Evolutionary conservation across 2,329 filamentous ascomycete species (phyloP), one percentile per base, ranked within the genome.

Genomic region (Colletotrichum salicis): DNA sequence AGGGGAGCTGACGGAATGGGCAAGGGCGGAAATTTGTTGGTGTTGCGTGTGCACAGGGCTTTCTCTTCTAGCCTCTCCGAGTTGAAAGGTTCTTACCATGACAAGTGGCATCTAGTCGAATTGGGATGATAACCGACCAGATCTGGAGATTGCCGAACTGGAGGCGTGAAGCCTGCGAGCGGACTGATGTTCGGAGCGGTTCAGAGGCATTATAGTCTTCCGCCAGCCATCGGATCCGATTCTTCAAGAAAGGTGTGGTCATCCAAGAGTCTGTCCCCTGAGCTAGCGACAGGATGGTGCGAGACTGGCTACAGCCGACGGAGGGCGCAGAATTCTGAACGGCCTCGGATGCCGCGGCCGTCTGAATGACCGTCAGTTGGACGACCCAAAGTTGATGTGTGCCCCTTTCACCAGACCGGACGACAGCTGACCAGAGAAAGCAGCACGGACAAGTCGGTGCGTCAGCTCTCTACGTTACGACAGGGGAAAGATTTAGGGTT

Each of bases 401-500:
- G 8, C 33, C 22, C 29, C 31, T n/a, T 5, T 54, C 51, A 27
- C 52, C 27, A 55, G 15, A 55, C 48, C 22, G 37, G 61, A 55
- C 61, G 61, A 55, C 48, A 41, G 61, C 48, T 41, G 31, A 64
- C 51, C 61, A 31, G 48, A 19, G 33, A 29, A n/a, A 37, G 61
- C 33, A 56, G 22, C 24, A 56, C 51, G 31, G 61, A 56, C 52
- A 31, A 33, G 52, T 58, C 52, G 24, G 35, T 57, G 52, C 52
- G 35, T 35, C 52, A 48, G 33, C 24, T 12, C 19, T 48, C 3
- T 48, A 48, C 19, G 41, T 48, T 7, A n/a, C n/a, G 41, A 7
- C 8, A 15, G 54, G 54, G n/a, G 19, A 57, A 15, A 19, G 54
- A 57, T 22, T 55, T 64, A 10, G 15, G 2, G 19, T 3, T 22